phyloP scores from a whole-genome alignment of 768 basidiomycete genomes.

The Erythrobasidium yunnanense region DNA sequence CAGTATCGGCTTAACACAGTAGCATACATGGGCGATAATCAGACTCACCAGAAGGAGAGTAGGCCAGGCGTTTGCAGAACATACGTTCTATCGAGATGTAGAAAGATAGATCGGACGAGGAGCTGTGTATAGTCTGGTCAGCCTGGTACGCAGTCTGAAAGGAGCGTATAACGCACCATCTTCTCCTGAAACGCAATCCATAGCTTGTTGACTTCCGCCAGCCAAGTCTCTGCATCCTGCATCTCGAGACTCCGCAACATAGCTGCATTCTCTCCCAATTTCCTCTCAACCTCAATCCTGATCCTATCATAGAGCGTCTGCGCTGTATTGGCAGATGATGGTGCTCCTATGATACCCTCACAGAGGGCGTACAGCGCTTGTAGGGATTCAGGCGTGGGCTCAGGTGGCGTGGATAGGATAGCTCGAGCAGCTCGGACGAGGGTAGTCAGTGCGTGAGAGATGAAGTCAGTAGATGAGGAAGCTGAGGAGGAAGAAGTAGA shows the following conservation, averaged over 20 bases:
- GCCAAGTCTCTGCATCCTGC: conserved; percentile 49
- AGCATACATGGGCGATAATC: not conserved
- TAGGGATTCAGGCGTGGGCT: conserved; percentile 34
- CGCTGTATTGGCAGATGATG: conserved; percentile 43
- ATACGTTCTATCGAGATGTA: conserved; percentile 62
- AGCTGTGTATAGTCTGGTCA: conserved; percentile 42
- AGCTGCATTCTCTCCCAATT: conserved; percentile 45
- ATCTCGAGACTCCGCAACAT: conserved; percentile 41
- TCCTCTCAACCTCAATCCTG: conserved; percentile 54
- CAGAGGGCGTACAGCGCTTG: conserved; percentile 36
- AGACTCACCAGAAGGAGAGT: not conserved
- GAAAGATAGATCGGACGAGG: conserved; percentile 54
- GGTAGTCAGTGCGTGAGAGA: conserved; percentile 19
- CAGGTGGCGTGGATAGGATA: conserved; percentile 33
- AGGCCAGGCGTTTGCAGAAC: conserved; percentile 44
- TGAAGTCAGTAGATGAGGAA: conserved; percentile 3
- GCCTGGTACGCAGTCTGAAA: not conserved
- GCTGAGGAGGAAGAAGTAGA: not conserved
- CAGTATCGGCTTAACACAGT: not conserved
- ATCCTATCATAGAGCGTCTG: conserved; percentile 50
- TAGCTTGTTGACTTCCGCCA: conserved; percentile 49
- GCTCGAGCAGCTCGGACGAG: conserved; percentile 35
- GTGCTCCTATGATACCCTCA: conserved; percentile 41
- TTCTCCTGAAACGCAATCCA: conserved; percentile 58
- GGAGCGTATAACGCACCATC: conserved; percentile 48